Conservation (phyloP, 305 asterid genomes). For the Rubia occidens region DNA sequence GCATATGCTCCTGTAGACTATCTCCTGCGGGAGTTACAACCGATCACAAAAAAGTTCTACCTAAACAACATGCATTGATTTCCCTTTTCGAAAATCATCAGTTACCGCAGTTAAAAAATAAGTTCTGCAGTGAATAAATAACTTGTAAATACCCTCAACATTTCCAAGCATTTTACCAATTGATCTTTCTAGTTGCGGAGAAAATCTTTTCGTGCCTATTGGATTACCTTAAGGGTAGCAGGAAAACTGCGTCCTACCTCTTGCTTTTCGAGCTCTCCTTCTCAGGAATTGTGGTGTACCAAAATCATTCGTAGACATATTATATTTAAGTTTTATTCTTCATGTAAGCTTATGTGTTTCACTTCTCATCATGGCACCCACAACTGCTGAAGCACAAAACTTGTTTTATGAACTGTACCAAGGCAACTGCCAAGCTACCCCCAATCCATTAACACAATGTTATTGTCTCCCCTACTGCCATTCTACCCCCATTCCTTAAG, state of each 20-base stretch:
- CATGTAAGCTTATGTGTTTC: background rate
- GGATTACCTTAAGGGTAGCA: background rate
- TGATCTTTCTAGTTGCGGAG: background rate
- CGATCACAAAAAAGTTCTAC: background rate
- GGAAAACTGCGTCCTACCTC: background rate
- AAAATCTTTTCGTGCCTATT: background rate
- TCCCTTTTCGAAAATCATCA: background rate
- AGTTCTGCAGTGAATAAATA: background rate
- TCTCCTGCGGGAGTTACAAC: background rate
- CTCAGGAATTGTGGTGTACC: background rate
- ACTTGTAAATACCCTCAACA: background rate
- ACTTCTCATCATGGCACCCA: background rate
- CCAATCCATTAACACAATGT: background rate
- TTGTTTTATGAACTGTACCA: background rate
- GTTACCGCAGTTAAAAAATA: background rate
- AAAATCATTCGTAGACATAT: background rate
- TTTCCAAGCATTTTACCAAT: background rate
- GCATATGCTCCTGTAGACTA: background rate
- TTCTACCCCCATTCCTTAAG: no score
- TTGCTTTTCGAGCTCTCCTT: background rate
- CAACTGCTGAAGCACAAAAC: constrained; percentile 1
- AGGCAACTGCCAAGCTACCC: background rate
- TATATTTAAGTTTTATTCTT: background rate
- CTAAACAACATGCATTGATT: background rate
- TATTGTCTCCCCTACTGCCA: background rate